A percentile compares a stretch with the other conserved stretches of the same genome.
Evolutionary conservation across 1,284 basidiomycete genomes (phyloP).

Genomic region (Laetiporus sulphureus): DNA sequence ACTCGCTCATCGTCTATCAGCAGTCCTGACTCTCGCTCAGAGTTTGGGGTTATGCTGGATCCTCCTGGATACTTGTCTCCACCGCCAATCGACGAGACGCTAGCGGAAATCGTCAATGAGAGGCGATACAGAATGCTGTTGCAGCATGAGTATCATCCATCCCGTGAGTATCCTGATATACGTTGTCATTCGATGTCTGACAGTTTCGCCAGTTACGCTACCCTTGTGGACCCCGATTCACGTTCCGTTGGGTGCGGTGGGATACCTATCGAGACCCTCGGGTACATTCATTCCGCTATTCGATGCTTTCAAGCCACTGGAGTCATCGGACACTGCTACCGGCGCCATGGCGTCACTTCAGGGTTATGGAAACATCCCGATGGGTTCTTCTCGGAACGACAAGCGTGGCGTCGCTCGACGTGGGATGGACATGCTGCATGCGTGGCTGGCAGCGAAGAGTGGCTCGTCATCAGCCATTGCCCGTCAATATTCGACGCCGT

Average conservation of each 20-base stretch:
- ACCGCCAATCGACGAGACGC: constrained; percentile 36
- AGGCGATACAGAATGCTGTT: constrained; percentile 53
- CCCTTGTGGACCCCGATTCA: constrained; percentile 63
- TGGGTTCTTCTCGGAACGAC: constrained; percentile 40
- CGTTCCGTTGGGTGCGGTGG: constrained; percentile 62
- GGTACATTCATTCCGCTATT: constrained; percentile 67
- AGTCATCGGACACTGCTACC: constrained; percentile 27
- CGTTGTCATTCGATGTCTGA: not conserved
- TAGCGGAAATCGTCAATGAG: constrained; percentile 46
- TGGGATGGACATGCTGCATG: constrained; percentile 50
- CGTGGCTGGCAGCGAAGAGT: constrained; percentile 39
- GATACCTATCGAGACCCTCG: constrained; percentile 55
- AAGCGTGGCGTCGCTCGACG: constrained; percentile 48
- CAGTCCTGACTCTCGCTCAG: constrained; percentile 9
- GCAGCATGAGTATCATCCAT: constrained; percentile 62
- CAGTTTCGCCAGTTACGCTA: constrained; percentile 44
- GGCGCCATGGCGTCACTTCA: constrained; percentile 40
- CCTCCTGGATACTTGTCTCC: constrained; percentile 35
- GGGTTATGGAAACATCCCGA: constrained; percentile 47
- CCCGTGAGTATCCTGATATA: constrained; percentile 39
- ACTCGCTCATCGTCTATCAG: constrained; percentile 4
- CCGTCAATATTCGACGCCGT: constrained; percentile 51
- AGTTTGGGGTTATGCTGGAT: constrained; percentile 14
- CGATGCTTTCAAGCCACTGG: constrained; percentile 50
- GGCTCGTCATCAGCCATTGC: constrained; percentile 32